Evolutionary conservation across 257 asterid species (phyloP), one percentile per base, ranked within the genome.

Genomic region (Henckelia pumila): DNA sequence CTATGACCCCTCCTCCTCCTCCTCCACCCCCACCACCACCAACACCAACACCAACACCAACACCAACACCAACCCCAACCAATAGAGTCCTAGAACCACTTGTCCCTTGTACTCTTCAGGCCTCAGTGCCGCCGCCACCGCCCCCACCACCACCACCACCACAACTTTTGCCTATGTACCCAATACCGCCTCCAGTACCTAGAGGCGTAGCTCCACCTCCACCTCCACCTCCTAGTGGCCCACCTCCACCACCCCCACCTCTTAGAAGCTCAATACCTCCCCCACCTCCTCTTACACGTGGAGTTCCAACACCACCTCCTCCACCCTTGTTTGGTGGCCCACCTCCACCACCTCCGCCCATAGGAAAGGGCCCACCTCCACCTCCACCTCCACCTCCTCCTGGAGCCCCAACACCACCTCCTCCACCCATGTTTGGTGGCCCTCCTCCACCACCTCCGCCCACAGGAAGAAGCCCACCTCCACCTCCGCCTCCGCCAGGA

Each of bases 361-460:
- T 26, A 6, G 8, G 8, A 5, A 6, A 4, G 0, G 44, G 44
- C 13, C 79, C 83, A 8, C 76, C 56, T 10, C 70, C 73, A 6
- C 73, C 72, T 26, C 30, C 30, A 26, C 35, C 35, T 7, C 63
- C 62, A 13, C 21, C 56, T 8, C 10, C 32, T 13, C 60, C 55
- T 6, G 75, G 79, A 25, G 28, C 37, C 6, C 75, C 82, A 2
- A 81, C 80, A 28, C 64, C 80, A 32, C 85, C 86, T 29, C 84
- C 83, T 64, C 82, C 80, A 5, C 63, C 55, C 1, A 29, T 66
- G 52, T 68, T 56, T 55, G 77, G 80, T 25, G 56, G 76, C 32
- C 77, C 82, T 56, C 24, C 78, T 2, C 89, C 88, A 4, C 89
- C 88, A 2, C 82, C 81, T 3, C 85, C 88, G 16, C 86, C 83